Base-by-base conservation (phyloP, 179 eudicot genomes). In the Silene vulgaris region DNA sequence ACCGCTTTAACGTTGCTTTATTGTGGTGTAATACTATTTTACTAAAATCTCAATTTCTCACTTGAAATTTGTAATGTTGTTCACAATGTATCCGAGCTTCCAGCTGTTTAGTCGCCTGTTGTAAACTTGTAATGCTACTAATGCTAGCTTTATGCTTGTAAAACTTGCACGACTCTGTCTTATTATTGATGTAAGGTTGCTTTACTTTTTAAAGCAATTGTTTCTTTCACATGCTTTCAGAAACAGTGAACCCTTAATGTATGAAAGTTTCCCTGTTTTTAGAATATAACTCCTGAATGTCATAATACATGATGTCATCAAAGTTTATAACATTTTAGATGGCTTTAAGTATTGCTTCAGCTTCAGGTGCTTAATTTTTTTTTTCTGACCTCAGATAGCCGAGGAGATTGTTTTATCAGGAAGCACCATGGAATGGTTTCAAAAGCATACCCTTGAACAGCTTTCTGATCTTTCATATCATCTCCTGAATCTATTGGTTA, bases 401-500 rank as follows among this genome's bases (percentile, higher is more conserved):
- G 79, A 81, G 79, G 82, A 79, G 67, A 82, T 89, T 26, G 72
- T 88, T 70, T 77, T 89, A 48, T 79, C 83, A 20, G 82, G 71
- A 72, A 74, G 78, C 71, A 85, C 52, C 57, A 74, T 74, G 59
- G 92, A 90, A 75, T 95, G 95, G 93, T 74, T 95, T 86, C 87
- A 87, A 72, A 85, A 80, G 75, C 72, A 79, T 77, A 88, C 89
- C 54, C 81, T 88, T 72, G 97, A 95, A 81, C 95, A 95, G 87
- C 89, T 95, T 77, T 83, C 95, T 21, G 97, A 89, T 79, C 89
- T 95, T 71, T 78, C 91, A 50, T 80, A 86, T 79, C 87, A 86
- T 65, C 79, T 95, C 32, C 85, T 79, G 76, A 81, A 84, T 82
- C 79, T 95, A 68, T 79, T 92, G 74, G 84, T 81, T 75, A 82